Conservation (phyloP, 768 basidiomycete genomes). For the Trichaptum fuscoviolaceum region DNA sequence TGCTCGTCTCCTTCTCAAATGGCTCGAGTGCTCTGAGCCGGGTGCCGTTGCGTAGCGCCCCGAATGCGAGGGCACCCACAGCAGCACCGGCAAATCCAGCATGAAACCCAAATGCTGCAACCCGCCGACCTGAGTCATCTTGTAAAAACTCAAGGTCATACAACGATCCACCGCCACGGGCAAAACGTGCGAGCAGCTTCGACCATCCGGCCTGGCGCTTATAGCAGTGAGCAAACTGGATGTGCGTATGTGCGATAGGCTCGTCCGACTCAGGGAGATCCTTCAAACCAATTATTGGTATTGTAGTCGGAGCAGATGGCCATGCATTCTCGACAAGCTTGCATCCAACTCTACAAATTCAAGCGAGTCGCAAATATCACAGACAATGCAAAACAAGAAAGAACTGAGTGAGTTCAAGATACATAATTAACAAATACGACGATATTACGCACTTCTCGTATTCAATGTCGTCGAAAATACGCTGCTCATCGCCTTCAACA, state of each 20-base stretch:
- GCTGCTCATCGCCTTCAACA: constrained; percentile 90
- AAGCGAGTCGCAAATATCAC: neutral
- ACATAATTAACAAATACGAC: too few species aligned
- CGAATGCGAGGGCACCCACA: constrained; percentile 85
- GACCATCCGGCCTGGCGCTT: constrained; percentile 94
- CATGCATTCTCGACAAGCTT: constrained; percentile 84
- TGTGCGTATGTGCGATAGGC: constrained; percentile 89
- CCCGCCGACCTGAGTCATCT: constrained; percentile 78
- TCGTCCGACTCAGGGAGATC: constrained; percentile 82
- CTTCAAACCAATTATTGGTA: constrained; percentile 92
- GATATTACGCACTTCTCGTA: constrained; percentile 73
- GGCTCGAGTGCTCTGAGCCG: constrained; percentile 68
- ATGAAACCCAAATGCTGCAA: constrained; percentile 97
- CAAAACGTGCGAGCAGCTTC: constrained; percentile 78
- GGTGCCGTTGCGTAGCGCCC: constrained; percentile 56
- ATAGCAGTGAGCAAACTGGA: constrained; percentile 98
- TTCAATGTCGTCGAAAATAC: constrained; percentile 91
- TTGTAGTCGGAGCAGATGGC: constrained; percentile 67
- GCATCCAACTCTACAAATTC: constrained; percentile 72
- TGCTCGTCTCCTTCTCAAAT: constrained; percentile 76
- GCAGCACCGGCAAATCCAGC: constrained; percentile 92
- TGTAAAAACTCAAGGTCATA: constrained; percentile 97
- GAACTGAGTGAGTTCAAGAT: too few species aligned
- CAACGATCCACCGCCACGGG: constrained; percentile 73
- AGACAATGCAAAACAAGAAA: neutral